Percentiles rank a stretch among this genome's conserved stretches.
Evolutionary conservation across 169 alveolate species (phyloP).

Genomic region (Eimeria sp.): DNA sequence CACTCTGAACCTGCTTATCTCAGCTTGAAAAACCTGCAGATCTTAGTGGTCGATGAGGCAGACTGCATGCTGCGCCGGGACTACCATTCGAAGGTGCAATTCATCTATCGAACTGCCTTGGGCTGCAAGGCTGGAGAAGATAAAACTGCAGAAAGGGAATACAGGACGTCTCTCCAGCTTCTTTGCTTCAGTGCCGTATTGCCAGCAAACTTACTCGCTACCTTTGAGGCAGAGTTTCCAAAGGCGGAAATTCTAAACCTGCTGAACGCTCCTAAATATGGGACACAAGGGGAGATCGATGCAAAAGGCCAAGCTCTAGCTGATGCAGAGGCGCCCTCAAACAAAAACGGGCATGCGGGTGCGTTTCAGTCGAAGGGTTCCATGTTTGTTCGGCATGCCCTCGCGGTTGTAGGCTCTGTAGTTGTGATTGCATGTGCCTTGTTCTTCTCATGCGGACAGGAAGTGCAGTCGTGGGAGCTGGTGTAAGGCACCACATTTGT

Average conservation of each 20-base stretch:
- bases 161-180: conserved; percentile 1
- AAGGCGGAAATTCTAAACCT: conserved; percentile 34
- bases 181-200: conserved; percentile 57
- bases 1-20: neutral
- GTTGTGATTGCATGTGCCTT: neutral
- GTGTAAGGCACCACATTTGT: conserved; percentile 52
- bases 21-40: conserved; percentile 10
- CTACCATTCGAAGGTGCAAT: conserved; percentile 61
- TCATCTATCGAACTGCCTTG: conserved; percentile 7
- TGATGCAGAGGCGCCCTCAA: neutral
- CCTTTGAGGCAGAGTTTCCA: conserved; percentile 39
- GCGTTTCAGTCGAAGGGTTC: neutral
- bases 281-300: neutral
- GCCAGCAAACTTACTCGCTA: neutral
- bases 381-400: neutral
- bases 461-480: conserved; percentile 54
- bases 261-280: neutral
- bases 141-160: neutral
- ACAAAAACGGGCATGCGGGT: conserved; percentile 12
- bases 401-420: neutral
- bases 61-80: conserved; percentile 75
- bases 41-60: conserved; percentile 75
- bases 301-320: neutral
- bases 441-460: neutral
- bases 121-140: neutral